Conservation (phyloP, 371 early-diverging fungal species). For the Phascolomyces articulosus region DNA sequence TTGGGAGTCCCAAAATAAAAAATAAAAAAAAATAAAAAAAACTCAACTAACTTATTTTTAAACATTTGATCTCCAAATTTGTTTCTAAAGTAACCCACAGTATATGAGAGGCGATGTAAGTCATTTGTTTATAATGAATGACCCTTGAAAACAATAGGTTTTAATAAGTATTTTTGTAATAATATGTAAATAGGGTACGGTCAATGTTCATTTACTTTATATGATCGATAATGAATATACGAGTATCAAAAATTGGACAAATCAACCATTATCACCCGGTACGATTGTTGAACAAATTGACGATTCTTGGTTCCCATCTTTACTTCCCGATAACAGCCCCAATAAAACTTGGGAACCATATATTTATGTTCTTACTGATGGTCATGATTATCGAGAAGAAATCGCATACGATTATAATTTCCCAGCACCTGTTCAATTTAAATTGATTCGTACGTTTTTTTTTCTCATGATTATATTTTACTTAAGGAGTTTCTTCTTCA, state of each 20-base stretch:
- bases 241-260: conserved; percentile 29
- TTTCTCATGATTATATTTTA: not conserved
- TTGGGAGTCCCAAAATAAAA: not conserved
- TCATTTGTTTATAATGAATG: not conserved
- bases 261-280: conserved; percentile 23
- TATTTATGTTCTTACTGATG: conserved; percentile 30
- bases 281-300: conserved; percentile 32
- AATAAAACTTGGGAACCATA: conserved; percentile 34
- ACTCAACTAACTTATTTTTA: not conserved
- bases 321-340: conserved; percentile 22
- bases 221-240: conserved; percentile 15
- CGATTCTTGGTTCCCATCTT: conserved; percentile 37
- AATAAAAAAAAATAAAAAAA: not conserved
- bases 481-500: conserved; percentile 6
- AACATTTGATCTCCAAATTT: conserved; percentile 1
- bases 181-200: conserved; percentile 15
- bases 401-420: conserved; percentile 23
- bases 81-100: conserved; percentile 27
- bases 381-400: conserved; percentile 28
- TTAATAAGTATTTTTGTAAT: not conserved
- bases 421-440: conserved; percentile 33
- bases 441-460: conserved; percentile 34
- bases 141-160: no score
- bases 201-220: conserved; percentile 35
- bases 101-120: conserved; percentile 24